A percentile compares a stretch with the other conserved stretches of the same genome.
phyloP scores from a whole-genome alignment of 2,329 filamentous ascomycete genomes.

The Venturia carpophila region DNA sequence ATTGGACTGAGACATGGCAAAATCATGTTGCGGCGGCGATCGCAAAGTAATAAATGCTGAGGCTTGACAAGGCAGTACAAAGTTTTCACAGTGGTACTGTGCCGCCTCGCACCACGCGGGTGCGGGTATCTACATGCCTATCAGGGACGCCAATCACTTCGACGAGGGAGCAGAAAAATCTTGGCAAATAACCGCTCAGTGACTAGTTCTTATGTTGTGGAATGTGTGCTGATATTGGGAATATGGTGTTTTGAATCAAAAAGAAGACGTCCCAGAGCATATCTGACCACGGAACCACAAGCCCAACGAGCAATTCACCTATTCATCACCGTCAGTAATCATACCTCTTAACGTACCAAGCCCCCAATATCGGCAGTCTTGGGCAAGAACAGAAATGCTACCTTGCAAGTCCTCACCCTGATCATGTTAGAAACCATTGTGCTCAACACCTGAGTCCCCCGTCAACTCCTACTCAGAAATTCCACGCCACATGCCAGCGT shows the following conservation, averaged over 20 bases:
- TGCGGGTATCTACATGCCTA: conserved; percentile 12
- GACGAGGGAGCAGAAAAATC: neutral
- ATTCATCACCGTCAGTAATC: no score
- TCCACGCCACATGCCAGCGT: no score
- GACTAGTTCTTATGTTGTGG: neutral
- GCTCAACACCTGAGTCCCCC: no score
- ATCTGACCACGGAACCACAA: no score
- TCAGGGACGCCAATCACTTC: neutral
- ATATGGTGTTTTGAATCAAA: neutral
- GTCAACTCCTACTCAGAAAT: no score
- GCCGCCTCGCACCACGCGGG: neutral
- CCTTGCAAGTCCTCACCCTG: no score
- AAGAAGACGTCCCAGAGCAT: no score
- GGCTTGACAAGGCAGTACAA: neutral
- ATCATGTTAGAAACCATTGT: no score
- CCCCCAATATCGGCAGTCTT: no score
- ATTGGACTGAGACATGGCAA: neutral
- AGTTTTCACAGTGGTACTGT: neutral
- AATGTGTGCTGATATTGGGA: neutral
- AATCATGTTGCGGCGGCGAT: neutral
- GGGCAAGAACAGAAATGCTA: no score
- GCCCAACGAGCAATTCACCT: no score
- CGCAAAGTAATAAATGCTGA: neutral
- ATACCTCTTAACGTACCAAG: no score
- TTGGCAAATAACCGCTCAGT: neutral